phyloP scores from a whole-genome alignment of 2,329 filamentous ascomycete species.

The Pseudogymnoascus sp. region DNA sequence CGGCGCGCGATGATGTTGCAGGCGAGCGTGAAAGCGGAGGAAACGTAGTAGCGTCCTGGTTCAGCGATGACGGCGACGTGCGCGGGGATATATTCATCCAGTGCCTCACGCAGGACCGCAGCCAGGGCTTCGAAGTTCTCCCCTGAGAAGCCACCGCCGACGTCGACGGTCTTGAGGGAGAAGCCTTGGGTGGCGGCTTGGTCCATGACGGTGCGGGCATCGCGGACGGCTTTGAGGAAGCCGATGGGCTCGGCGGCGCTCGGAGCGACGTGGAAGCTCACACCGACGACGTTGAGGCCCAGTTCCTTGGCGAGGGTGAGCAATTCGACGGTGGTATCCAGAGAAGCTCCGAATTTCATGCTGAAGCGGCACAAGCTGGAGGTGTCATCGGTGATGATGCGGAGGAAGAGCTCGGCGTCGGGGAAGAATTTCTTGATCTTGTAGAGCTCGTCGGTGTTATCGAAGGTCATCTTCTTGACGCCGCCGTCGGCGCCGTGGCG shows the following conservation, averaged over 20 bases:
- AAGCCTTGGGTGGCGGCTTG: slow-evolving; percentile 72
- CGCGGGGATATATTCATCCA: slow-evolving; percentile 81
- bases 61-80: slow-evolving; percentile 83
- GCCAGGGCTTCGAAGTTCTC: slow-evolving; percentile 93
- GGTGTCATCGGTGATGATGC: slow-evolving; percentile 94
- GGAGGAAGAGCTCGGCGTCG: slow-evolving; percentile 82
- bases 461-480: slow-evolving; percentile 98
- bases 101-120: slow-evolving; percentile 65
- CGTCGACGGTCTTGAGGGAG: slow-evolving; percentile 79
- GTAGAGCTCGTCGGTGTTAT: slow-evolving; percentile 95
- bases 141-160: slow-evolving; percentile 86
- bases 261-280: slow-evolving; percentile 97
- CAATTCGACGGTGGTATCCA: slow-evolving; percentile 73
- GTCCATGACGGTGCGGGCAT: slow-evolving; percentile 84
- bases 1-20: slow-evolving; percentile 95
- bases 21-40: slow-evolving; percentile 86
- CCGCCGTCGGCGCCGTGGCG: slow-evolving; percentile 78
- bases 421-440: slow-evolving; percentile 94
- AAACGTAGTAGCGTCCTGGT: slow-evolving; percentile 93
- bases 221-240: slow-evolving; percentile 83
- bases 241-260: slow-evolving; percentile 88
- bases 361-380: slow-evolving; percentile 90
- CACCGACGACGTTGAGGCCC: slow-evolving; percentile 84
- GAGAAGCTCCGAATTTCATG: slow-evolving; percentile 91
- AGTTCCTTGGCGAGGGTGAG: slow-evolving; percentile 74